These are phyloP conservation scores for Catunica adiposa DNA, from an alignment of 2,329 filamentous ascomycete species.

Conservation along the genomic window DNA sequence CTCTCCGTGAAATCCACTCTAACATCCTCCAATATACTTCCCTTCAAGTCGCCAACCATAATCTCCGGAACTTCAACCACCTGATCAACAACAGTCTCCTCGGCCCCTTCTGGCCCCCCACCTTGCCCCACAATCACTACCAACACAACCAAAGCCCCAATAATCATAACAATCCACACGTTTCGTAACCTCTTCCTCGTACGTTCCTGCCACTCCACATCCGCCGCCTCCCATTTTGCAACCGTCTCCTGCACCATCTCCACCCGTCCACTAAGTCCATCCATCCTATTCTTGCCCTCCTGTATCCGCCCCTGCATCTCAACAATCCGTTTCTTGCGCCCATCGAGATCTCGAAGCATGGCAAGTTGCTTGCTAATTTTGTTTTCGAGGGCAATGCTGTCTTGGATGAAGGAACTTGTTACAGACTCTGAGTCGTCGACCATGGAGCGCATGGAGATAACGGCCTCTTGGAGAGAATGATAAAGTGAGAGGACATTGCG, in stretches of 20 bases:
- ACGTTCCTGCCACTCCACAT: constrained; percentile 50
- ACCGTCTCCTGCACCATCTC: constrained; percentile 46
- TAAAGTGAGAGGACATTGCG: constrained; percentile 57
- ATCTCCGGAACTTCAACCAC: background rate
- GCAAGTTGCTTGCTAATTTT: constrained; percentile 44
- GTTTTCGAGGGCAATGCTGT: constrained; percentile 39
- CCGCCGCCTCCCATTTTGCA: constrained; percentile 49
- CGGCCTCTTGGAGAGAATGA: constrained; percentile 44
- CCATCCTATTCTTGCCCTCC: constrained; percentile 41
- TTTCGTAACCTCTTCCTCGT: constrained; percentile 46
- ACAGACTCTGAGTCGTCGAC: constrained; percentile 42
- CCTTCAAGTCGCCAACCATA: background rate
- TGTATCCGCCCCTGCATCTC: constrained; percentile 45
- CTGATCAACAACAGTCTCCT: constrained; percentile 2
- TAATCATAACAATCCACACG: constrained; percentile 43
- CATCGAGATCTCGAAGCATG: constrained; percentile 41
- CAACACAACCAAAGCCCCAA: constrained; percentile 29
- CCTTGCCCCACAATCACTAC: constrained; percentile 25
- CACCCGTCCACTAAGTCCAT: constrained; percentile 44
- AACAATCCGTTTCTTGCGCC: constrained; percentile 47
- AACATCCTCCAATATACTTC: background rate
- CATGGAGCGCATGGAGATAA: constrained; percentile 50
- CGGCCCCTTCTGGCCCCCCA: background rate
- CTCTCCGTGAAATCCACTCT: background rate
- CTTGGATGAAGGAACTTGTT: constrained; percentile 40